A percentile compares a stretch with the other conserved stretches of the same genome.
These are phyloP conservation scores for Colletotrichum scovillei DNA, from an alignment of 2,329 filamentous ascomycete genomes.

Conservation along the genomic window DNA sequence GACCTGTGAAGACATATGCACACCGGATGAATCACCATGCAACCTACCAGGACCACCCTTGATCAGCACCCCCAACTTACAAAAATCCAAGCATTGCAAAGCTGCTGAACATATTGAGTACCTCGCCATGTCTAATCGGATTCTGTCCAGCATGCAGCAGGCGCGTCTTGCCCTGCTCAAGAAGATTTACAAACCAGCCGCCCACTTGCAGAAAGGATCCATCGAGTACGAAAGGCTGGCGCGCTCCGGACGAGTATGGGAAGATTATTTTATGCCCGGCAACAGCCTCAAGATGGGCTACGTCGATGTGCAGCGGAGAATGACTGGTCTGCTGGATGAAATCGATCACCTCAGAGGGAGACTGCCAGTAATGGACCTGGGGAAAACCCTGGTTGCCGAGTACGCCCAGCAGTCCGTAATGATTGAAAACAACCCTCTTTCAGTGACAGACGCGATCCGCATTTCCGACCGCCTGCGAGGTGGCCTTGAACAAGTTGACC, in stretches of 20 bases:
- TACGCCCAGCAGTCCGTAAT: constrained; percentile 40
- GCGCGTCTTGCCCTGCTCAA: constrained; percentile 16
- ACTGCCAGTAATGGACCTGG: constrained; percentile 12
- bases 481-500: neutral
- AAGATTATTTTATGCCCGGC: constrained; percentile 38
- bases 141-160: neutral
- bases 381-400: constrained; percentile 28
- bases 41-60: neutral
- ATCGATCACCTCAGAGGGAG: constrained; percentile 24
- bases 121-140: neutral
- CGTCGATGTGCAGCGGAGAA: constrained; percentile 6
- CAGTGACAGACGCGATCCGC: constrained; percentile 16
- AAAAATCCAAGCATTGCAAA: neutral
- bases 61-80: neutral
- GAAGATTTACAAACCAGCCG: constrained; percentile 27
- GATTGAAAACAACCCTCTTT: constrained; percentile 38
- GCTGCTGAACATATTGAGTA: neutral
- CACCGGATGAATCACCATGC: neutral
- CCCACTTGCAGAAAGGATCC: constrained; percentile 18
- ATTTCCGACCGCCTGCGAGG: constrained; percentile 30
- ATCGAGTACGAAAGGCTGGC: constrained; percentile 36
- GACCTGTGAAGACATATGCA: neutral
- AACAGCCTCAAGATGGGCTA: constrained; percentile 18
- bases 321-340: constrained; percentile 6
- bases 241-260: constrained; percentile 38